These are phyloP conservation scores for Elaeis oleifera DNA, from an alignment of 202 grass and related monocot genomes.

Conservation along the genomic window DNA sequence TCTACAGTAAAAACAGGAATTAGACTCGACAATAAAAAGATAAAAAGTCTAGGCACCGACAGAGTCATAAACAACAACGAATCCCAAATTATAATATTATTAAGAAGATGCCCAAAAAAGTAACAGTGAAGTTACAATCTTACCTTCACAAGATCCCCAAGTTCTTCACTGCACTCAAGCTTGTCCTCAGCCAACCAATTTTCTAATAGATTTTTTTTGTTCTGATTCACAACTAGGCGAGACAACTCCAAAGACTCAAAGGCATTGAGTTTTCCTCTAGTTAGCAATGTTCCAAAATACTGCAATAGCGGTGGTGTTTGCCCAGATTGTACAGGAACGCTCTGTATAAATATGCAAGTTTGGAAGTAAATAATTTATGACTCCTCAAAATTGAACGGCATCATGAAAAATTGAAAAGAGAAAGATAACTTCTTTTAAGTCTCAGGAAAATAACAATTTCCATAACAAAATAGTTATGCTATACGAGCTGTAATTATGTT, in stretches of 20 bases:
- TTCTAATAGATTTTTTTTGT: slow-evolving; percentile 92
- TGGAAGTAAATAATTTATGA: too few relatives aligned
- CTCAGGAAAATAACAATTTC: too few relatives aligned
- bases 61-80: neutral
- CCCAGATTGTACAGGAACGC: slow-evolving; percentile 94
- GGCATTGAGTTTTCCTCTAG: slow-evolving; percentile 76
- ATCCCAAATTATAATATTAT: slow-evolving; percentile 13
- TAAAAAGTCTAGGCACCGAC: neutral
- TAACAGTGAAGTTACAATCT: neutral
- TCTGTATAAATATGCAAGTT: slow-evolving; percentile 34
- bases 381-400: too few relatives aligned
- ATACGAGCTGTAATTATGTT: too few relatives aligned
- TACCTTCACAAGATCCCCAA: slow-evolving; percentile 97
- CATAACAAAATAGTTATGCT: too few relatives aligned
- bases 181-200: slow-evolving; percentile 96
- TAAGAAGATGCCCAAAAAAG: neutral
- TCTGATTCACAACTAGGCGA: slow-evolving; percentile 90
- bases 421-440: too few relatives aligned
- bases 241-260: slow-evolving; percentile 86
- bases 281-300: slow-evolving; percentile 86
- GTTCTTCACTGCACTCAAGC: slow-evolving; percentile 89
- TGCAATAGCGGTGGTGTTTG: slow-evolving; percentile 89
- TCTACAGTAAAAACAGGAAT: slow-evolving; percentile 35
- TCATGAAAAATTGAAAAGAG: too few relatives aligned
- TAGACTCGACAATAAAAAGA: neutral